Percentiles rank a stretch among this genome's conserved stretches.
Conservation (phyloP, 345 rosid genomes). For the Camelina hispida region DNA sequence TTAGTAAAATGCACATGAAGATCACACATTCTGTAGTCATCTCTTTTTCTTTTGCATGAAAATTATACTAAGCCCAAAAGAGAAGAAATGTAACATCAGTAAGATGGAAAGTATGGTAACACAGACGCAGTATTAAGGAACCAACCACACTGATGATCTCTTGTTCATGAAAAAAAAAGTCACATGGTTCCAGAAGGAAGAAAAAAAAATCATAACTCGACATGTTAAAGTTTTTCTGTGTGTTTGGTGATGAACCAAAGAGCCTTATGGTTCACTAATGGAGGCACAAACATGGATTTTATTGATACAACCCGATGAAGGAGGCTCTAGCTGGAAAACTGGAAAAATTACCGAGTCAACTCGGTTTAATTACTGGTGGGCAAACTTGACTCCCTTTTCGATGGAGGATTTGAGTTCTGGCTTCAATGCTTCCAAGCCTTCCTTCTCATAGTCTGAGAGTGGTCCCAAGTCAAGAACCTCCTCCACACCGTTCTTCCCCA, state of each 20-base stretch:
- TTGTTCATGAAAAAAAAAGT: constrained; percentile 14
- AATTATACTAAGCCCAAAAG: neutral
- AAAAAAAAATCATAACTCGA: neutral
- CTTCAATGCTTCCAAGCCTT: constrained; percentile 66
- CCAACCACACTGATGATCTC: constrained; percentile 14
- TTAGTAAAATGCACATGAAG: neutral
- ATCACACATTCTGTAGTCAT: too few relatives aligned
- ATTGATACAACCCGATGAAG: constrained; percentile 30
- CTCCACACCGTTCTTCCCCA: constrained; percentile 72
- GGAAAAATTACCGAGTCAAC: constrained; percentile 25
- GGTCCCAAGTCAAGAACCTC: constrained; percentile 62
- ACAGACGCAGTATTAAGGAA: neutral
- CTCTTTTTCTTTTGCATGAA: neutral
- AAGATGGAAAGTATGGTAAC: neutral
- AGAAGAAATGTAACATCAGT: neutral
- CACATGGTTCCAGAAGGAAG: neutral
- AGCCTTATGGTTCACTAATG: constrained; percentile 24
- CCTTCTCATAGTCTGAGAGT: constrained; percentile 62
- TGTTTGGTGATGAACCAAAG: constrained; percentile 13
- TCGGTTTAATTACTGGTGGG: constrained; percentile 41
- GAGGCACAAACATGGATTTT: constrained; percentile 29
- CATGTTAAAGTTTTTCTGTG: constrained; percentile 25
- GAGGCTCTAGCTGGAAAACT: constrained; percentile 34
- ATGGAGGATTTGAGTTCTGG: constrained; percentile 60
- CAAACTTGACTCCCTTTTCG: constrained; percentile 52